Evolutionary conservation across 2,329 filamentous ascomycete genomes (phyloP).

Genomic region (Davidsoniella neocaledoniae): DNA sequence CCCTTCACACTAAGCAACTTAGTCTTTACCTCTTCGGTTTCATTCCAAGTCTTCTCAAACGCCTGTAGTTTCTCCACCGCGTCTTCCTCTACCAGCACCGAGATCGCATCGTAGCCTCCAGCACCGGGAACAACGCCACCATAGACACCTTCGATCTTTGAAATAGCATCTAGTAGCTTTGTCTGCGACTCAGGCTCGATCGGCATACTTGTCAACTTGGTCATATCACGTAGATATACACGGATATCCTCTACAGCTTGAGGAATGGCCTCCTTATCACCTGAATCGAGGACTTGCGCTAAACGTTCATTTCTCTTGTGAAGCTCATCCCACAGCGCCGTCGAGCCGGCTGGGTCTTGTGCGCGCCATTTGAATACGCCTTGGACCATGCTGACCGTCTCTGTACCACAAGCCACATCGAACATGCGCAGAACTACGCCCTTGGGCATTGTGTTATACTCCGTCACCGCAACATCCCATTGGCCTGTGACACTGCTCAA

Average conservation of each 20-base stretch:
- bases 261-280: slow-evolving; percentile 26
- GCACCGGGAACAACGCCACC: slow-evolving; percentile 89
- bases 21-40: slow-evolving; percentile 37
- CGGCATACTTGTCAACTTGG: slow-evolving; percentile 54
- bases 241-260: slow-evolving; percentile 34
- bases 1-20: slow-evolving; percentile 53
- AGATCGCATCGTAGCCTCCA: slow-evolving; percentile 82
- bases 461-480: slow-evolving; percentile 64
- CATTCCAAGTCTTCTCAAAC: slow-evolving; percentile 51
- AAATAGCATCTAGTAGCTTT: slow-evolving; percentile 60
- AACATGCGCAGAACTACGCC: slow-evolving; percentile 78
- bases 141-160: slow-evolving; percentile 58
- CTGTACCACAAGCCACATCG: slow-evolving; percentile 84
- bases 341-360: slow-evolving; percentile 44
- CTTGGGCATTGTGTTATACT: slow-evolving; percentile 43
- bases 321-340: slow-evolving; percentile 49
- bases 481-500: slow-evolving; percentile 40
- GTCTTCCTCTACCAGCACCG: slow-evolving; percentile 61
- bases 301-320: slow-evolving; percentile 60
- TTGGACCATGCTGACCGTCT: slow-evolving; percentile 94
- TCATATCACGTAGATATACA: slow-evolving; percentile 60
- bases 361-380: slow-evolving; percentile 71
- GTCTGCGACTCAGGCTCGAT: slow-evolving; percentile 85
- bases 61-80: slow-evolving; percentile 42
- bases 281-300: slow-evolving; percentile 42